Conservation (phyloP, 768 basidiomycete genomes). For the Mycena galericulata region DNA sequence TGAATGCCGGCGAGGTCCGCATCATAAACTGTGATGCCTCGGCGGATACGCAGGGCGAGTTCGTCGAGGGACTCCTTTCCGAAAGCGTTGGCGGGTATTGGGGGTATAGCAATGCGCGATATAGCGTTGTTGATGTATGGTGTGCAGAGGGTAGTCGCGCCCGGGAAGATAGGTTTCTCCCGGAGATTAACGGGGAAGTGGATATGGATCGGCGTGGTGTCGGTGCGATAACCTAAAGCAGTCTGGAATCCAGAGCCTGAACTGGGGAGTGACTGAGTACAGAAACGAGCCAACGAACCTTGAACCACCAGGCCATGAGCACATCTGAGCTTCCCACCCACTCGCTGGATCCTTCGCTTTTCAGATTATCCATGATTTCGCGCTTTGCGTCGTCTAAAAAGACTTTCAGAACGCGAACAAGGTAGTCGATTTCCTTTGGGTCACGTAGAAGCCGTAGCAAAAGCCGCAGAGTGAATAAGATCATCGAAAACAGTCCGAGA, state of each 20-base stretch:
- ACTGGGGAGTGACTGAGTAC: neutral
- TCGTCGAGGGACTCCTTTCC: neutral
- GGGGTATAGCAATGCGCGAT: neutral
- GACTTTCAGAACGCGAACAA: constrained; percentile 14
- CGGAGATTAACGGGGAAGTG: constrained; percentile 18
- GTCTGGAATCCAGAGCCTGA: neutral
- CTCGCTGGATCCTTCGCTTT: constrained; percentile 13
- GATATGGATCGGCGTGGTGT: constrained; percentile 2
- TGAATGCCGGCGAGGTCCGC: neutral
- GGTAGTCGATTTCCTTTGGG: neutral
- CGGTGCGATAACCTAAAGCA: neutral
- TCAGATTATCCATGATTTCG: constrained; percentile 16
- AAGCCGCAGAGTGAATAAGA: neutral
- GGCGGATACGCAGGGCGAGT: constrained; percentile 19
- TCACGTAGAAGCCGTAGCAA: neutral
- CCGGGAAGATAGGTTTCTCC: constrained; percentile 12
- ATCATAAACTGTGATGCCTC: constrained; percentile 2
- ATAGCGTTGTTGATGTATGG: constrained; percentile 27
- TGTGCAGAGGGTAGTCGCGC: neutral
- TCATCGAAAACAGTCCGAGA: neutral
- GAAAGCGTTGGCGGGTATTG: constrained; percentile 1
- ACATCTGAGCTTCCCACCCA: constrained; percentile 23
- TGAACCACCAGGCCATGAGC: constrained; percentile 27
- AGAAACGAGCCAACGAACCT: constrained; percentile 8
- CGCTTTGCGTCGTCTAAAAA: constrained; percentile 11